phyloP scores from a whole-genome alignment of 1,284 basidiomycete genomes.

The Pseudozyma sp. region DNA sequence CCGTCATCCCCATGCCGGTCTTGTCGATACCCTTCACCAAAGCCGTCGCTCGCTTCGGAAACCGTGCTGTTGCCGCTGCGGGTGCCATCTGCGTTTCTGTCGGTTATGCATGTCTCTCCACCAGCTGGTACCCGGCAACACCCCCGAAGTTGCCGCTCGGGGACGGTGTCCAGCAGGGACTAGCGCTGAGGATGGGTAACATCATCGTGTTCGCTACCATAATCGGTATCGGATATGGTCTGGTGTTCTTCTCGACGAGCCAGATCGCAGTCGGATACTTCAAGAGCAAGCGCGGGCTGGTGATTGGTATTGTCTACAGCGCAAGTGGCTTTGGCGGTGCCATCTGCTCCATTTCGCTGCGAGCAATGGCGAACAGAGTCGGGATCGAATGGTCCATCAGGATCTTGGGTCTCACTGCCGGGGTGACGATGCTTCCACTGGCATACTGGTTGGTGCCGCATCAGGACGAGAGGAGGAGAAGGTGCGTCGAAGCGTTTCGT shows the following conservation, averaged over 20 bases:
- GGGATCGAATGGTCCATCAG: conserved; percentile 63
- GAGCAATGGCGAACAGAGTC: conserved; percentile 46
- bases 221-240: conserved; percentile 41
- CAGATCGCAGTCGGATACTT: conserved; percentile 64
- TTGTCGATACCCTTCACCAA: conserved; percentile 65
- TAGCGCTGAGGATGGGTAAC: conserved; percentile 16
- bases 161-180: conserved; percentile 17
- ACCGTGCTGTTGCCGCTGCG: conserved; percentile 47
- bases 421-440: conserved; percentile 25
- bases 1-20: conserved; percentile 55
- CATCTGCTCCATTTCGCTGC: conserved; percentile 57
- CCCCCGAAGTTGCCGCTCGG: conserved; percentile 13
- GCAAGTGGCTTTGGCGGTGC: conserved; percentile 68
- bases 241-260: conserved; percentile 49
- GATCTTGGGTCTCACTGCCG: conserved; percentile 32
- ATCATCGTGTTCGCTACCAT: conserved; percentile 36
- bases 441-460: conserved; percentile 39
- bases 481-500: conserved; percentile 32
- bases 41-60: conserved; percentile 58
- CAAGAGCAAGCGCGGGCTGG: conserved; percentile 60
- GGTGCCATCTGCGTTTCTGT: conserved; percentile 57
- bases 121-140: conserved; percentile 39
- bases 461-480: conserved; percentile 19
- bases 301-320: conserved; percentile 67
- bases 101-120: conserved; percentile 58